Conservation (phyloP, 2,329 filamentous ascomycete genomes). For the Pezicula carpinea region DNA sequence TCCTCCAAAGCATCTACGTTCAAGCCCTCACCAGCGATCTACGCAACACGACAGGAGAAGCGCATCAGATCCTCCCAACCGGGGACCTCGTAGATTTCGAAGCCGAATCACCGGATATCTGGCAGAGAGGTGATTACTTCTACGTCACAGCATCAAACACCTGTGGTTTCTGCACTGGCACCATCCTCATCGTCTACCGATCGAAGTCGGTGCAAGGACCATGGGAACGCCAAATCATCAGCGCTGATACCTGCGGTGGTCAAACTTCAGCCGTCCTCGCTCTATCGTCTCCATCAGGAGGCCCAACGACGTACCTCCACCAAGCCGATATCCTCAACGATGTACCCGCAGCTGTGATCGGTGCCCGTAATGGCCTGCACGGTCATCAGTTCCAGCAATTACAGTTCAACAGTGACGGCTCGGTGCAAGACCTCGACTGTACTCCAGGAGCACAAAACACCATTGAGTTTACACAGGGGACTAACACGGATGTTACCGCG, state of each 20-base stretch:
- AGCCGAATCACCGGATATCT: constrained; percentile 21
- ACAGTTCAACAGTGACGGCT: constrained; percentile 13
- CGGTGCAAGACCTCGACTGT: constrained; percentile 13
- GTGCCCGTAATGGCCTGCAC: constrained; percentile 15
- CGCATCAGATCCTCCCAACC: constrained; percentile 9
- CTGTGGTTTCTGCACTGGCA: constrained; percentile 21
- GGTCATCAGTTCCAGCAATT: constrained; percentile 15
- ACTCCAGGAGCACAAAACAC: constrained; percentile 8
- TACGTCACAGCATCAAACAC: constrained; percentile 22
- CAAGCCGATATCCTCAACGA: constrained; percentile 16
- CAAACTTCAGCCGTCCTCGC: constrained; percentile 18
- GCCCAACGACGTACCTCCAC: constrained; percentile 14
- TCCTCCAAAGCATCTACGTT: constrained; percentile 17
- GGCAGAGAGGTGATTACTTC: constrained; percentile 18
- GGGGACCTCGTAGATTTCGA: constrained; percentile 18
- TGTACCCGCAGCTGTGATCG: constrained; percentile 10
- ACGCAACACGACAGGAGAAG: constrained; percentile 17
- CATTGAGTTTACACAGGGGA: constrained; percentile 7
- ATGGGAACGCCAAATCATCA: constrained; percentile 20
- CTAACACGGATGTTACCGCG: not conserved
- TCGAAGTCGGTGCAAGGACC: constrained; percentile 13
- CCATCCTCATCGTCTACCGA: constrained; percentile 17
- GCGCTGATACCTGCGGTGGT: constrained; percentile 18
- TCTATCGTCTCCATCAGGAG: constrained; percentile 9
- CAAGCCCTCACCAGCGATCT: constrained; percentile 17